Evolutionary conservation across 2,329 filamentous ascomycete genomes (phyloP).

Genomic region (Elsinoe fawcettii): DNA sequence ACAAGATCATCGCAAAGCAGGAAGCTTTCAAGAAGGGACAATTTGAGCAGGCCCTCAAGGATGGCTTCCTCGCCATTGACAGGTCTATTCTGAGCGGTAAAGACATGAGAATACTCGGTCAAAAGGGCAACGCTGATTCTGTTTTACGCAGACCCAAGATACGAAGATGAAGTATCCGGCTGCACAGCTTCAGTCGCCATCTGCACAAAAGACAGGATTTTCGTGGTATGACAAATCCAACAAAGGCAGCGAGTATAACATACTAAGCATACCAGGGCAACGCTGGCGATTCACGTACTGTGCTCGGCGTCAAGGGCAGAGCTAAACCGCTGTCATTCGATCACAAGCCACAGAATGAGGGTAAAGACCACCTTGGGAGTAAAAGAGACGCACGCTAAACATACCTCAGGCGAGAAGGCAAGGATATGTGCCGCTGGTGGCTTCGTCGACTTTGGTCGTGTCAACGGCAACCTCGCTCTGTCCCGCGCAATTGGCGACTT

Average conservation of each 20-base stretch:
- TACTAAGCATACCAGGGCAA: constrained; percentile 60
- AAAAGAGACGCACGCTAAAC: constrained; percentile 20
- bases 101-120: constrained; percentile 16
- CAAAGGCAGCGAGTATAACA: not conserved
- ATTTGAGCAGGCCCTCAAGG: constrained; percentile 92
- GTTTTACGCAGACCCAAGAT: constrained; percentile 67
- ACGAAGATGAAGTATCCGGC: constrained; percentile 95
- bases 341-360: constrained; percentile 98
- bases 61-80: constrained; percentile 93
- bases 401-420: constrained; percentile 74
- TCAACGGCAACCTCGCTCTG: constrained; percentile 94
- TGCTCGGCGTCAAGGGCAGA: constrained; percentile 90
- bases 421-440: constrained; percentile 92
- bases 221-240: constrained; percentile 61
- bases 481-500: constrained; percentile 98
- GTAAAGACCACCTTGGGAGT: constrained; percentile 39
- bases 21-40: constrained; percentile 85
- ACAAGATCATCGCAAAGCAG: constrained; percentile 91
- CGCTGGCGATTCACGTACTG: constrained; percentile 89
- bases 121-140: constrained; percentile 17
- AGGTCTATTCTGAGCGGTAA: constrained; percentile 91
- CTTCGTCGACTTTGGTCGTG: constrained; percentile 96
- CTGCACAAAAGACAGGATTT: constrained; percentile 86
- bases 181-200: constrained; percentile 92
- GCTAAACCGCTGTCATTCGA: constrained; percentile 98